Conservation (phyloP, 495 filamentous ascomycete genomes). For the Collariella sp. region DNA sequence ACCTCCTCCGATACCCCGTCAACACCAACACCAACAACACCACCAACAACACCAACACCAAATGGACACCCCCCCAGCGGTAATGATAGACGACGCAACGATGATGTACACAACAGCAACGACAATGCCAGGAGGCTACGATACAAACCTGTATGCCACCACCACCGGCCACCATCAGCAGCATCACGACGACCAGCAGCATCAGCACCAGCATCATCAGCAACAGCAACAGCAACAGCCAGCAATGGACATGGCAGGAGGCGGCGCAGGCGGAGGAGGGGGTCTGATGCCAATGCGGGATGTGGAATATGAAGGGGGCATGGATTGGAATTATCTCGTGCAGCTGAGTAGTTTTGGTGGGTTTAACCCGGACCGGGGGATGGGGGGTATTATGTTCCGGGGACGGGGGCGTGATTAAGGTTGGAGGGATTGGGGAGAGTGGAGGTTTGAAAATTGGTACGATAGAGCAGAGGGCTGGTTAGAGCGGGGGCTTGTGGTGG, state of each 20-base stretch:
- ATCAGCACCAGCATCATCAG: background rate
- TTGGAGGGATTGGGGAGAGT: too few species aligned
- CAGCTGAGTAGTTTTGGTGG: conserved; percentile 31
- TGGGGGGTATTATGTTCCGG: conserved; percentile 6
- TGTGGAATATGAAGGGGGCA: conserved; percentile 29
- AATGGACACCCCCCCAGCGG: conserved; percentile 9
- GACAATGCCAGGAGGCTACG: conserved; percentile 6
- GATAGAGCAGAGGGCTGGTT: too few species aligned
- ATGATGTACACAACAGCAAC: conserved; percentile 14
- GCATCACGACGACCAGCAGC: too few species aligned
- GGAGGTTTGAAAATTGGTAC: too few species aligned
- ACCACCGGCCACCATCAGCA: background rate
- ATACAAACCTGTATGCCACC: conserved; percentile 16
- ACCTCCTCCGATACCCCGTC: too few species aligned
- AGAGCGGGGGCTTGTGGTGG: too few species aligned
- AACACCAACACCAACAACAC: background rate
- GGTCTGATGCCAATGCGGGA: conserved; percentile 25
- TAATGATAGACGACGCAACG: background rate
- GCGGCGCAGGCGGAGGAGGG: too few species aligned
- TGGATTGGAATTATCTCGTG: conserved; percentile 40
- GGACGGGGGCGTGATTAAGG: background rate
- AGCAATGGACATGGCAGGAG: background rate
- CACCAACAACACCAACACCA: conserved; percentile 13
- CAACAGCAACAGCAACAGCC: background rate
- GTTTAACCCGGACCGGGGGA: conserved; percentile 17